These are phyloP conservation scores for Prosopis cineraria DNA, from an alignment of 306 rosid genomes.

Conservation along the genomic window DNA sequence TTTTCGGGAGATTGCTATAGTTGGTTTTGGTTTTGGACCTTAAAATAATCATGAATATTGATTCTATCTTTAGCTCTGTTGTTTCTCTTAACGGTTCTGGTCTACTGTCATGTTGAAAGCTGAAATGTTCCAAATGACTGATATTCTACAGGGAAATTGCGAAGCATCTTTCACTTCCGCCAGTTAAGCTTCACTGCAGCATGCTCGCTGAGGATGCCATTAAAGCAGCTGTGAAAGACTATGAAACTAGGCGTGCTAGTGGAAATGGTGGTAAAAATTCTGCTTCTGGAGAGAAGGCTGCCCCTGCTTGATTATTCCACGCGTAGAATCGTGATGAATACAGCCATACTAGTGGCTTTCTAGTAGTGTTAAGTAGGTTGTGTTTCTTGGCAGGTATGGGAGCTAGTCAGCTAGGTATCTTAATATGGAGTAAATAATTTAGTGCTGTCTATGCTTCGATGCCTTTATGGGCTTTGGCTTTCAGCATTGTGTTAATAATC, in stretches of 20 bases:
- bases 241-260: slow-evolving; percentile 60
- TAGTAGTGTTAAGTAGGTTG: neutral
- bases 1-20: neutral
- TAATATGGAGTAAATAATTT: slow-evolving; percentile 29
- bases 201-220: slow-evolving; percentile 99
- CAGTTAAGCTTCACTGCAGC: slow-evolving; percentile 98
- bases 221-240: slow-evolving; percentile 97
- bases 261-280: slow-evolving; percentile 28
- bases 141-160: slow-evolving; percentile 81
- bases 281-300: slow-evolving; percentile 40
- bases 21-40: neutral
- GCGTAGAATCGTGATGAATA: slow-evolving; percentile 31
- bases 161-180: slow-evolving; percentile 95
- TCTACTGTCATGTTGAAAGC: neutral
- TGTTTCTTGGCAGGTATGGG: slow-evolving; percentile 13
- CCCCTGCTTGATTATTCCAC: slow-evolving; percentile 39
- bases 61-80: neutral
- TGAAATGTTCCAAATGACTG: slow-evolving; percentile 17
- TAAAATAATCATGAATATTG: neutral
- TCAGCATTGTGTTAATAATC: too few species aligned
- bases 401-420: neutral
- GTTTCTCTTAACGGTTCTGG: neutral
- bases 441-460: neutral
- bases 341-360: neutral
- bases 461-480: neutral